Evolutionary conservation across 352 stramenopile genomes (phyloP).

Genomic region (Phytophthora pistaciae): DNA sequence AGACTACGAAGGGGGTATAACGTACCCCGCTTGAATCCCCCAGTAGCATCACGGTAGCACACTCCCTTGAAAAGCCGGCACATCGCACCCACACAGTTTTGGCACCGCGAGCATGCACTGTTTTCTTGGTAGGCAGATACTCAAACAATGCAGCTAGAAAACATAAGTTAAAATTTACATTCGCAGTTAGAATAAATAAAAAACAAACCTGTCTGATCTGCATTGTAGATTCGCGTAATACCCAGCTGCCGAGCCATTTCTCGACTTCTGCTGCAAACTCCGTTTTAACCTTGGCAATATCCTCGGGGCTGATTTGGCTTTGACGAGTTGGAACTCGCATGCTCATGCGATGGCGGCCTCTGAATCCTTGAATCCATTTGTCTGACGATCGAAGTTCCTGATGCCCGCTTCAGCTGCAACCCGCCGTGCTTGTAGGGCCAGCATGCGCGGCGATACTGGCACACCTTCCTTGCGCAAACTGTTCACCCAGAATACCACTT

Average conservation of each 20-base stretch:
- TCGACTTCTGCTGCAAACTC: neutral
- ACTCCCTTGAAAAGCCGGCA: neutral
- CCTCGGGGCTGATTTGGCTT: neutral
- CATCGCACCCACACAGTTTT: neutral
- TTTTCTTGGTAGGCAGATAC: neutral
- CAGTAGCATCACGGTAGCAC: neutral
- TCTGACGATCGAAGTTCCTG: too few species aligned
- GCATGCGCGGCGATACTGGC: too few species aligned
- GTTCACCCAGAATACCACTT: neutral
- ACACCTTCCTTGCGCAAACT: neutral
- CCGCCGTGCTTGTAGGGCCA: too few species aligned
- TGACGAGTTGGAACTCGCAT: neutral
- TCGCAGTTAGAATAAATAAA: neutral
- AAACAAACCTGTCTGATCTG: neutral
- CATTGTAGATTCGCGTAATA: neutral
- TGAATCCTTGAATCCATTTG: too few species aligned
- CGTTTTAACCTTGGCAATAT: neutral
- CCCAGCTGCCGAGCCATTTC: neutral
- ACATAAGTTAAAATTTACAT: neutral
- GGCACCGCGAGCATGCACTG: neutral
- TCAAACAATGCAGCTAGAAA: neutral
- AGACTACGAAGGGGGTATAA: neutral
- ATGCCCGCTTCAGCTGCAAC: too few species aligned
- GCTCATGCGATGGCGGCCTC: neutral
- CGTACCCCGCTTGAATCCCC: neutral